Evolutionary conservation across 169 alveolate genomes (phyloP), one percentile per base, ranked within the genome.

Genomic region (Amoebophrya sp.): DNA sequence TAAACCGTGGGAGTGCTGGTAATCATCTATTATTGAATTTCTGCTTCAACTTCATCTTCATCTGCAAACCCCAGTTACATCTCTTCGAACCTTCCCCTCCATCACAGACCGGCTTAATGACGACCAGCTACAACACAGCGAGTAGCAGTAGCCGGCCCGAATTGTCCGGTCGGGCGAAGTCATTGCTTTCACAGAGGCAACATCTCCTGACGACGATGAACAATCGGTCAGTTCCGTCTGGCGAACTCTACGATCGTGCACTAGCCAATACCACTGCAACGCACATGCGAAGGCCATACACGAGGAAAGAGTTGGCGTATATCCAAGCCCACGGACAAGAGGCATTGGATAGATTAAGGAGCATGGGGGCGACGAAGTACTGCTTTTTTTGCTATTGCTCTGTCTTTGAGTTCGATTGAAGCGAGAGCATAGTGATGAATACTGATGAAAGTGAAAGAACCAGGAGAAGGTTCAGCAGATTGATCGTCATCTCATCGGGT

Each of bases 111-210:
- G n/a, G n/a, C n/a, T n/a, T n/a, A n/a, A n/a, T n/a, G n/a, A n/a
- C n/a, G n/a, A n/a, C n/a, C n/a, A n/a, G 76, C 83, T 65, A 65
- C 83, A 65, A 6, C 83, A 65, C 83, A 29, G 83, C 83, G 2
- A 65, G 38, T 10, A 65, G 83, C 33, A 65, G 83, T 36, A 65
- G 38, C 3, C 83, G 83, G 1, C 83, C 83, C 39, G 36, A 65
- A 36, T 36, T 65, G 3, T 65, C 83, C 2, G 83, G 83, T 29
- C 83, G 83, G 83, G 83, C 83, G 83, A 65, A 65, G 33, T 29
- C 83, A 18, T 65, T 18, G 83, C 12, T 65, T 6, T 65, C 83
- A 29, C 83, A 65, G 2, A 29, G 83, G 83, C 83, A 65, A 18
- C 83, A 65, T 26, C 33, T 65, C 3, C 26, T 65, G 2, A 65